Evolutionary conservation across 1,284 basidiomycete genomes (phyloP).

Genomic region (Kalmanozyma brasiliensis): DNA sequence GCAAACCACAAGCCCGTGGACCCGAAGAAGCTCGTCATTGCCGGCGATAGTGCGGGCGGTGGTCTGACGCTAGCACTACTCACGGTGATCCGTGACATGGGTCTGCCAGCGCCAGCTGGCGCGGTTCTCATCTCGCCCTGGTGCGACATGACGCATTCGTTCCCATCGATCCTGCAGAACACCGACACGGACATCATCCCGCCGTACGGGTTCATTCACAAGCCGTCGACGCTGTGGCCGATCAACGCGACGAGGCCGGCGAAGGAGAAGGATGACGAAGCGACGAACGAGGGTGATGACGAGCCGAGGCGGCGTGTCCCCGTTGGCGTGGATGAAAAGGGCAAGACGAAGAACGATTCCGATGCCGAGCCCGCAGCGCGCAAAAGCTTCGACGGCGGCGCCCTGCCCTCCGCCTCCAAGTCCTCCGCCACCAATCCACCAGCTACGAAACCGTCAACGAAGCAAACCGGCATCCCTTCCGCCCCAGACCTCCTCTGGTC

Average conservation of each 20-base stretch:
- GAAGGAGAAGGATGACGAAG: slow-evolving; percentile 7
- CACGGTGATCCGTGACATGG: slow-evolving; percentile 88
- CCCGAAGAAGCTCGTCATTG: slow-evolving; percentile 81
- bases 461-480: slow-evolving; percentile 23
- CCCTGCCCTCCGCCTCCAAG: slow-evolving; percentile 5
- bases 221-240: slow-evolving; percentile 66
- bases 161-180: slow-evolving; percentile 86
- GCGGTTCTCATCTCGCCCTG: slow-evolving; percentile 71
- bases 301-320: slow-evolving; percentile 30
- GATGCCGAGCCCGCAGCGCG: slow-evolving; percentile 27
- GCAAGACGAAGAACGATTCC: slow-evolving; percentile 5
- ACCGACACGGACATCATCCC: slow-evolving; percentile 79
- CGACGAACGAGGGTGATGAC: not conserved
- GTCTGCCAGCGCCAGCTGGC: slow-evolving; percentile 80
- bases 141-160: slow-evolving; percentile 94
- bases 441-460: not conserved
- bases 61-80: slow-evolving; percentile 85
- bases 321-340: slow-evolving; percentile 25
- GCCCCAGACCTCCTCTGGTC: slow-evolving; percentile 52
- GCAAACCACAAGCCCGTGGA: slow-evolving; percentile 76
- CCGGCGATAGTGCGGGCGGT: slow-evolving; percentile 94
- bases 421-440: not conserved
- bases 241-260: slow-evolving; percentile 37
- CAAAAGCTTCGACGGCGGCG: slow-evolving; percentile 23
- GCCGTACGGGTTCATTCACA: slow-evolving; percentile 67